Base-by-base conservation (phyloP, 1,284 basidiomycete genomes). In the Ustilago hordei region DNA sequence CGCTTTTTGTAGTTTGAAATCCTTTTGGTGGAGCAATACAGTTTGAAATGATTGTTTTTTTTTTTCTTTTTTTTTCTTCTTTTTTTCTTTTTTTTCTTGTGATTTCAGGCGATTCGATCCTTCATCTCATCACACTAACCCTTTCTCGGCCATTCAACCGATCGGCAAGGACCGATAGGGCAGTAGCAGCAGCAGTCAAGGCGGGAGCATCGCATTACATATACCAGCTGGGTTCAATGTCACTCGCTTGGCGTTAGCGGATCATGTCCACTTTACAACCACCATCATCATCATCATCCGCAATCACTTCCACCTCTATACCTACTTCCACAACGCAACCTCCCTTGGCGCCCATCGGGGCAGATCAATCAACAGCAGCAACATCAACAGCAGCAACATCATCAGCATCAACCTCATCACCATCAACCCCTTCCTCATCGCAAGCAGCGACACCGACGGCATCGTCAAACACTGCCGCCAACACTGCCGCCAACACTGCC, bases 251-350 rank as follows among this genome's bases (percentile, higher is more conserved):
- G 43, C 43, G 23, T 45, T 55, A 34, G 31, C 55, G 69, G 63
- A 71, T 36, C 59, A 71, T 71, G 69, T 66, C 69, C 11, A n/a
- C 41, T 53, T 59, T 59, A 61, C 62, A 70, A 64, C 68, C 61
- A 28, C 23, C 23, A 28, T 28, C 23, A 28, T 23, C 23, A 23
- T 23, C 23, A 23, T 28, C 23, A 28, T 28, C 23, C 23, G 23
- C 23, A 28, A 28, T 28, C 23, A 58, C 69, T 39, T 32, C 39
- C 31, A 8, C 23, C 34, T 13, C 23, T 31, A 13, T n/a, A n/a
- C 15, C 31, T 23, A 34, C 48, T 47, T 59, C 41, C n/a, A 45
- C 55, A 43, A 55, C 23, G 15, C 58, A 41, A 47, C 59, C 19
- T 15, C 36, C 35, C 32, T 60, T 32, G 45, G 61, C 54, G 38